These are phyloP conservation scores for Kodamaea derodonti DNA, from an alignment of 1,139 yeast genomes.

Conservation along the genomic window DNA sequence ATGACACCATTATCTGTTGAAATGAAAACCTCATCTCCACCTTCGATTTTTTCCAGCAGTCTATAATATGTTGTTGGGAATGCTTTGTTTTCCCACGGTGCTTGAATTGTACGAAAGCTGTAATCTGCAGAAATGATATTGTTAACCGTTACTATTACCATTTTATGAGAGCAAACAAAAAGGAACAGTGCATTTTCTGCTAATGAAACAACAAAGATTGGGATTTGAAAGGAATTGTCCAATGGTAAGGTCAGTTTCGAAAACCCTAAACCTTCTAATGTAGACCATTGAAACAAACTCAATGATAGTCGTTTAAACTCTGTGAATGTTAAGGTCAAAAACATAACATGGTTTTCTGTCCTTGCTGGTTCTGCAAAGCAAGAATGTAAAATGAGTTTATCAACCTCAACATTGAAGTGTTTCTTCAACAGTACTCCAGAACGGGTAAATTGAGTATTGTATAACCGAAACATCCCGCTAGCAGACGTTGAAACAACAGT, in stretches of 20 bases:
- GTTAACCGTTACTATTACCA: constrained; percentile 34
- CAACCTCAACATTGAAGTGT: constrained; percentile 38
- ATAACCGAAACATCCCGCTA: constrained; percentile 35
- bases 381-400: constrained; percentile 39
- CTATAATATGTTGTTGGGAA: constrained; percentile 40
- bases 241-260: constrained; percentile 34
- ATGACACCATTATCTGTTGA: constrained; percentile 42
- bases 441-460: constrained; percentile 31
- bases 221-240: constrained; percentile 34
- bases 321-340: constrained; percentile 35
- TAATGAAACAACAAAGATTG: constrained; percentile 38
- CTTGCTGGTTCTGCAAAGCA: constrained; percentile 38
- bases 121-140: constrained; percentile 47
- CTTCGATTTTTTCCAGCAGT: constrained; percentile 19
- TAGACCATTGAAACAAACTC: constrained; percentile 39
- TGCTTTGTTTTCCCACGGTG: constrained; percentile 15
- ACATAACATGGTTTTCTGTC: constrained; percentile 30
- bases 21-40: constrained; percentile 33
- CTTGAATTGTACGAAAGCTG: constrained; percentile 21
- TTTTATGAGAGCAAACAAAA: constrained; percentile 26
- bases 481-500: constrained; percentile 39
- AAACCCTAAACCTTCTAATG: constrained; percentile 21
- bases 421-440: constrained; percentile 36
- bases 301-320: constrained; percentile 34
- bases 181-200: constrained; percentile 28